Conservation (phyloP, 352 stramenopile species). For the Phytophthora constricta region DNA sequence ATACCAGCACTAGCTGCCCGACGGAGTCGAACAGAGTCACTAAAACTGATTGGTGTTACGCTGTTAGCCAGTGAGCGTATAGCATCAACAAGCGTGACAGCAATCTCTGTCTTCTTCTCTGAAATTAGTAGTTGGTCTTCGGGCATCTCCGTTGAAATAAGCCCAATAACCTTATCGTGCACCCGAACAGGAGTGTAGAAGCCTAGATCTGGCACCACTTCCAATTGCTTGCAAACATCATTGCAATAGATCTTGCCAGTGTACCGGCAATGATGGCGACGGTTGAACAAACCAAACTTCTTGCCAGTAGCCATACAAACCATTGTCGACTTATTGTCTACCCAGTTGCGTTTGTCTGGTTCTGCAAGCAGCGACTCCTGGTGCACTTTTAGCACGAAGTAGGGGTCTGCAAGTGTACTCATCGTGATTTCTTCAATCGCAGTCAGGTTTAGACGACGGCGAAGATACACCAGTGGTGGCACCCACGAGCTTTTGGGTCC, state of each 20-base stretch:
- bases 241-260: constrained; percentile 89
- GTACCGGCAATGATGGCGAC: constrained; percentile 88
- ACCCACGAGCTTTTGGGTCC: constrained; percentile 65
- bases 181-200: constrained; percentile 85
- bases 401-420: constrained; percentile 84
- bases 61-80: constrained; percentile 58
- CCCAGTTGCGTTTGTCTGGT: constrained; percentile 84
- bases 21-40: constrained; percentile 62
- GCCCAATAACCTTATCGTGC: constrained; percentile 77
- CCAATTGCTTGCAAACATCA: constrained; percentile 81
- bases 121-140: constrained; percentile 83
- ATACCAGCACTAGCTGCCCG: constrained; percentile 52
- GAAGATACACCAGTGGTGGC: constrained; percentile 74
- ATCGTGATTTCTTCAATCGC: constrained; percentile 80
- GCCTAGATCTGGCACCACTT: constrained; percentile 80
- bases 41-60: constrained; percentile 79
- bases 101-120: constrained; percentile 91
- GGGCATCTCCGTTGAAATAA: constrained; percentile 84
- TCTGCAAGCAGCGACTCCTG: constrained; percentile 59
- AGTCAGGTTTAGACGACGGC: constrained; percentile 64
- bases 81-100: constrained; percentile 82
- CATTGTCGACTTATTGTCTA: constrained; percentile 85
- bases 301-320: constrained; percentile 87
- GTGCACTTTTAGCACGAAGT: constrained; percentile 74
- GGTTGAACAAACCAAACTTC: constrained; percentile 90